These are phyloP conservation scores for Fusarium proliferatum DNA, from an alignment of 2,329 filamentous ascomycete genomes.

Conservation along the genomic window DNA sequence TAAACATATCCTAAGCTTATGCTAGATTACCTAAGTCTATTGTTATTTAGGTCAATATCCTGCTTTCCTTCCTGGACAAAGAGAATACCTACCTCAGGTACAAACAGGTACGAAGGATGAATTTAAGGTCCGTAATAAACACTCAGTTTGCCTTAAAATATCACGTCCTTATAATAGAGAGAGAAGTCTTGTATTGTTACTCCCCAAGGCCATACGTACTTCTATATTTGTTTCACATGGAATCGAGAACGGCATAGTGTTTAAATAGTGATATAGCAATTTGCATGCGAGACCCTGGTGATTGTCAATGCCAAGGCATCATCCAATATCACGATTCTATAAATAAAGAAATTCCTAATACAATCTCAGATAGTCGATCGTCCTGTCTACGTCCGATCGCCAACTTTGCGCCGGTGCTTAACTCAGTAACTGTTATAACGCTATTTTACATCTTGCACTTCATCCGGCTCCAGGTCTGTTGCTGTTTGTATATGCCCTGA, in stretches of 20 bases:
- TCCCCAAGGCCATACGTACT: background rate
- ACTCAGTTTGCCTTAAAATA: background rate
- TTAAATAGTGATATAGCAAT: background rate
- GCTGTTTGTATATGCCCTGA: conserved; percentile 20
- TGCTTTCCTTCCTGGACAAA: background rate
- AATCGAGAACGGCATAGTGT: background rate
- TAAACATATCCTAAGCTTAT: no score
- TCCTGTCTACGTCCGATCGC: conserved; percentile 20
- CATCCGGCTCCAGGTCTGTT: background rate
- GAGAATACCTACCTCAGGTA: background rate
- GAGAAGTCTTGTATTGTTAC: background rate
- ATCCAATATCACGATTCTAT: conserved; percentile 24
- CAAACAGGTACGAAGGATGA: background rate
- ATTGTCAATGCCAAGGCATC: background rate
- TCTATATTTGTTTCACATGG: background rate
- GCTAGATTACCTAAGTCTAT: no score
- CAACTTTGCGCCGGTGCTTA: conserved; percentile 34
- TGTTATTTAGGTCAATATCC: no score
- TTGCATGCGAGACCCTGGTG: background rate
- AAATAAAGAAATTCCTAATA: conserved; percentile 23
- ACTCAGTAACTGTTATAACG: conserved; percentile 14
- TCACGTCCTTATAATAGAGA: background rate
- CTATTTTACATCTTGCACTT: conserved; percentile 32
- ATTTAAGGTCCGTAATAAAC: background rate
- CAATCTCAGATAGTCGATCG: conserved; percentile 33